Base-by-base conservation (phyloP, 2,329 filamentous ascomycete genomes). In the Xylaria digitata region DNA sequence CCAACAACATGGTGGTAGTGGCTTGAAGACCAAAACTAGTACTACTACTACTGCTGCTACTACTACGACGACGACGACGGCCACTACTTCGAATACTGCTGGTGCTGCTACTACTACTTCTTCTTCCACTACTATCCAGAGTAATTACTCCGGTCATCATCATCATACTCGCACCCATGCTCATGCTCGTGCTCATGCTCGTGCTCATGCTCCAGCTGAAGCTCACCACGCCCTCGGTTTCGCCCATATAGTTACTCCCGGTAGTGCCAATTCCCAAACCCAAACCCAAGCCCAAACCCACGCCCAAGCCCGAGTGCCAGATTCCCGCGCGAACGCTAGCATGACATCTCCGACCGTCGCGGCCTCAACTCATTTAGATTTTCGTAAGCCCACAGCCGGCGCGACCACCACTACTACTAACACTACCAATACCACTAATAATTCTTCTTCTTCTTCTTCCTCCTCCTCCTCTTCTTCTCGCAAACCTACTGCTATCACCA, bases 361-460 rank as follows among this genome's bases (percentile, higher is more conserved):
- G 61, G 67, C 74, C 64, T 74, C 74, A 65, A 76, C 71, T 63
- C 75, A 73, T 61, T 67, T 75, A 73, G 74, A 76, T 75, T 76
- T 75, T 73, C 72, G 74, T 76, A 75, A 77, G 75, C 74, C 75
- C 71, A 68, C 74, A 62, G 69, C 66, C 75, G 76, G 68, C 71
- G 74, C 70, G 65, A 67, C 65, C 71, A 74, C 63, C 63, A 53
- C 65, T 56, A 52, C 34, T 42, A 66, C 61, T 60, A 53, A 63
- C 57, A 37, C 56, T 32, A 67, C 37, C 9, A 54, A 37, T 21
- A 23, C 49, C 7, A 43, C 54, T 37, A 21, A 34, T 37, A 42
- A 42, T 23, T 40, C 48, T 8, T 50, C 49, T 17, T 45, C 48
- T 30, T 37, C 57, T 7, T 48, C 54, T 15, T 23, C 37, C n/a